Evolutionary conservation across 2,329 filamentous ascomycete genomes (phyloP).

Genomic region (Cordyceps sp.): DNA sequence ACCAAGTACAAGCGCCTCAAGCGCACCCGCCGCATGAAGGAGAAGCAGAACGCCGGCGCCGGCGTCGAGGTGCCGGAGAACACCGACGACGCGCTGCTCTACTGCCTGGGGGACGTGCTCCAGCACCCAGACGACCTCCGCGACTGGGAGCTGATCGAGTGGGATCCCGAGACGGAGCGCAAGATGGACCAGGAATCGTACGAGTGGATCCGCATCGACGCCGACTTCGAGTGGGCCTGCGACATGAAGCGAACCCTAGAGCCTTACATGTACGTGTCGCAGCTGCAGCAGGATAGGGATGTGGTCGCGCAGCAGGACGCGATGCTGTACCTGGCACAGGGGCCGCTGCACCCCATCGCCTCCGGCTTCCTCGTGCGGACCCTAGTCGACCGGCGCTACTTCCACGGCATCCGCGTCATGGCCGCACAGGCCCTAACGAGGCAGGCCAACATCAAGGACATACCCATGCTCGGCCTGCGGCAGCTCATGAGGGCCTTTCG

Average conservation of each 20-base stretch:
- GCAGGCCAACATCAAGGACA: conserved; percentile 51
- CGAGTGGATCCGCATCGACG: conserved; percentile 96
- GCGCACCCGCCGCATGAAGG: conserved; percentile 66
- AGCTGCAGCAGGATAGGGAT: conserved; percentile 91
- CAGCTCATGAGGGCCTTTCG: conserved; percentile 79
- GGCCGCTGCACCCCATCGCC: conserved; percentile 59
- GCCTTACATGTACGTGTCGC: conserved; percentile 94
- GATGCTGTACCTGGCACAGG: conserved; percentile 54
- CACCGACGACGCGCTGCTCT: conserved; percentile 70
- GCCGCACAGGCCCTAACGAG: conserved; percentile 65
- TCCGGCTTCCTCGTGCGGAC: conserved; percentile 84
- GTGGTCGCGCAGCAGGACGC: conserved; percentile 75
- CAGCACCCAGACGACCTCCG: conserved; percentile 65
- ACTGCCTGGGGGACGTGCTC: conserved; percentile 83
- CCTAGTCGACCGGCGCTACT: conserved; percentile 81
- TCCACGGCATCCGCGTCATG: conserved; percentile 77
- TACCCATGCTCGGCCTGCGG: conserved; percentile 60
- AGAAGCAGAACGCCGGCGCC: conserved; percentile 41
- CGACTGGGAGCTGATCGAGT: conserved; percentile 76
- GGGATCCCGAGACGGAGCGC: conserved; percentile 74
- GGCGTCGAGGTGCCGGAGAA: conserved; percentile 44
- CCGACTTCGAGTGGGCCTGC: conserved; percentile 96
- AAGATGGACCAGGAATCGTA: conserved; percentile 94
- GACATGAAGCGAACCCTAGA: conserved; percentile 69
- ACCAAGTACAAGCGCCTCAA: conserved; percentile 98